Base-by-base conservation (phyloP, 2,329 filamentous ascomycete genomes). In the Bretziella fagacearum region DNA sequence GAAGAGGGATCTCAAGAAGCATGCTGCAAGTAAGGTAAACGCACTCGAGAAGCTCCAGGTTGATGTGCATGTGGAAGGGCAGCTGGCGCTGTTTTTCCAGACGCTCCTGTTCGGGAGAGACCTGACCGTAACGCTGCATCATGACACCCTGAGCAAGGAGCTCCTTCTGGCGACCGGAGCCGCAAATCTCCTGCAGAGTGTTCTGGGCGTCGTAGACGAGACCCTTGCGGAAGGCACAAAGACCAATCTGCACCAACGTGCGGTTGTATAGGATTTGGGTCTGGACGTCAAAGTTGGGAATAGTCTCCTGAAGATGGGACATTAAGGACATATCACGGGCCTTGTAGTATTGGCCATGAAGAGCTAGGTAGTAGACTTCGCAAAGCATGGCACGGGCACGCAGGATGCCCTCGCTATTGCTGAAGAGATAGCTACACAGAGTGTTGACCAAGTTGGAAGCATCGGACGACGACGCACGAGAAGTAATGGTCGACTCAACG, bases 21-120 rank as follows among this genome's bases (percentile, higher is more conserved):
- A 98, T 98, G 67, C 86, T 95, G 71, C 89, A 96, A 44, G 91
- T 96, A 51, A 98, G 75, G 69, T 98, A 98, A 52, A 96, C 89
- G 60, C 91, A 96, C 69, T 98, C 91, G 32, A 98, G 76, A 47
- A 98, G 77, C 65, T 98, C 91, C 45, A 98, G 75, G 71, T 98
- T 98, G 72, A 98, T 98, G 74, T 98, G 91, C 86, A 98, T 95
- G 71, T 98, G 91, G 79, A 98, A 98, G 30, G 91, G 91, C 55
- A 98, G 75, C 68, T 98, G 91, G 57, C 91, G 81, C 68, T 96
- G 89, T 62, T 91, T 84, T 70, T 98, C 91, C 32, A 96, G 74
- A 55, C 89, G 84, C 69, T 98, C 91, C 66, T 98, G 91, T 66
- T 98, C 91, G 15, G 91, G 91, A 29, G 87, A 91, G 52, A 98